phyloP scores from a whole-genome alignment of 2,329 filamentous ascomycete species.

The Cercospora zeina region DNA sequence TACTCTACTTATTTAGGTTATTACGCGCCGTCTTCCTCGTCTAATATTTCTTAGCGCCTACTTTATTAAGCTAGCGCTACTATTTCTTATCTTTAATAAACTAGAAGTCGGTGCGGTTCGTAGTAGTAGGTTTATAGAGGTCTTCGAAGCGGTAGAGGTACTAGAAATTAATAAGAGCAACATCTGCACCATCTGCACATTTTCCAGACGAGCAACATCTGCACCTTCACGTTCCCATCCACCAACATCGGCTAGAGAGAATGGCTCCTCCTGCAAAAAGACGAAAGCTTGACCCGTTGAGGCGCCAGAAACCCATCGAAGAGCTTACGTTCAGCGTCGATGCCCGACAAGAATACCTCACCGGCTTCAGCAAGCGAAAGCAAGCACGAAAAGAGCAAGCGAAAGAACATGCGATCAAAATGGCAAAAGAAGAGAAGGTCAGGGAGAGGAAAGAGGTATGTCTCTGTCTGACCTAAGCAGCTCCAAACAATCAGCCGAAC shows the following conservation, averaged over 20 bases:
- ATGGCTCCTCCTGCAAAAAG: slow-evolving; percentile 19
- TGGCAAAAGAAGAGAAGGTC: slow-evolving; percentile 74
- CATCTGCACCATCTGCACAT: no score
- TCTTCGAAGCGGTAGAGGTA: no score
- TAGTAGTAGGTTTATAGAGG: no score
- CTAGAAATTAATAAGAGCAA: no score
- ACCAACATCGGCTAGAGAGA: slow-evolving; percentile 7
- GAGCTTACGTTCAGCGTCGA: slow-evolving; percentile 82
- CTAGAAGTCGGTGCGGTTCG: no score
- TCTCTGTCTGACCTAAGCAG: neutral
- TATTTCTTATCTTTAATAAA: no score
- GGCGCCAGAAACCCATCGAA: slow-evolving; percentile 19
- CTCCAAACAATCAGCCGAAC: neutral
- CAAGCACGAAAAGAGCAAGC: slow-evolving; percentile 79
- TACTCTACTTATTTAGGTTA: no score
- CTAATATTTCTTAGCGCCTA: no score
- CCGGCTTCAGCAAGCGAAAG: slow-evolving; percentile 96
- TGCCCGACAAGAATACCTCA: slow-evolving; percentile 83
- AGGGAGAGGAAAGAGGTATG: slow-evolving; percentile 72
- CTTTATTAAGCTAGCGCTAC: no score
- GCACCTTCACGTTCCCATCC: neutral
- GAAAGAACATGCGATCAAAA: slow-evolving; percentile 75
- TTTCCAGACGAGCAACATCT: slow-evolving; percentile 6
- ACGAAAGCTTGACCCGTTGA: slow-evolving; percentile 16
- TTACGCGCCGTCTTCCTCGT: no score